A percentile compares a stretch with the other conserved stretches of the same genome.
Conservation (phyloP, 225 moss, liverwort and hornwort species). For the Marchantia polymorpha region DNA sequence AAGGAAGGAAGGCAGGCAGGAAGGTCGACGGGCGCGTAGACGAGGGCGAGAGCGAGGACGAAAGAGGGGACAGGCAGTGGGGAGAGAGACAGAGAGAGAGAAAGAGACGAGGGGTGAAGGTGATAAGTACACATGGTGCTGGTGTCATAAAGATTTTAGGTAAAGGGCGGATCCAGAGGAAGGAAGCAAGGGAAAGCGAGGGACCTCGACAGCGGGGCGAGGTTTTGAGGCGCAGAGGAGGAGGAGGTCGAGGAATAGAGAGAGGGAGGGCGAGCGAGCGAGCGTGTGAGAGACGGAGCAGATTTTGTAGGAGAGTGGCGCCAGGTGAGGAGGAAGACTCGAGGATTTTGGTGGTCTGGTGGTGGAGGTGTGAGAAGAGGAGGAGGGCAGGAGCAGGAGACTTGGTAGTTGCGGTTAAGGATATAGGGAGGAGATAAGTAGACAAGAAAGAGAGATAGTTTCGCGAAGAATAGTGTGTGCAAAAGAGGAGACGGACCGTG, state of each 20-base stretch:
- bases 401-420: slow-evolving; percentile 28
- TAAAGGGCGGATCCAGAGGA: slow-evolving; percentile 9
- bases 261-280: background rate
- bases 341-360: background rate
- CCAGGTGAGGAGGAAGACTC: background rate
- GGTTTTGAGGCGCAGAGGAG: slow-evolving; percentile 13
- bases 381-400: background rate
- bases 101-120: background rate
- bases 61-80: background rate
- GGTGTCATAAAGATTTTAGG: background rate
- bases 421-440: background rate
- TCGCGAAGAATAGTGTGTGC: background rate
- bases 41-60: background rate
- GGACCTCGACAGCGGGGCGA: slow-evolving; percentile 7
- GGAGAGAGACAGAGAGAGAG: background rate
- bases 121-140: background rate
- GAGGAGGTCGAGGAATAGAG: slow-evolving; percentile 2
- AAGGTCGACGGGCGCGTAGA: background rate
- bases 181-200: background rate
- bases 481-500: slow-evolving; percentile 4
- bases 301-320: background rate
- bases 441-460: slow-evolving; percentile 5
- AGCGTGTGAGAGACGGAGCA: background rate
- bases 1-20: background rate
- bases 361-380: background rate